These are phyloP conservation scores for Recurvomyces mirabilis DNA, from an alignment of 495 filamentous ascomycete genomes.

Conservation along the genomic window DNA sequence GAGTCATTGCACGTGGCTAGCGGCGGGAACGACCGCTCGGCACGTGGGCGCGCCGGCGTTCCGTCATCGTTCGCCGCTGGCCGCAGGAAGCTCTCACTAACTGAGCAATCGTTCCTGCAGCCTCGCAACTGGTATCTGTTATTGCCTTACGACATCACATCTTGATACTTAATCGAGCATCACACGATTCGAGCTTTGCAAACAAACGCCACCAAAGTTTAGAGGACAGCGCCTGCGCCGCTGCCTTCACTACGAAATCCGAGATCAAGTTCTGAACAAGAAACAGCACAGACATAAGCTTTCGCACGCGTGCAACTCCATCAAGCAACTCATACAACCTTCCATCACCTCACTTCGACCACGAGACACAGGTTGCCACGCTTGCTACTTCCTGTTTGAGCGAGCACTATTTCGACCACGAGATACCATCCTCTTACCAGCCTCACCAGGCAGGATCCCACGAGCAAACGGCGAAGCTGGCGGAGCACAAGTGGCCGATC, in stretches of 20 bases:
- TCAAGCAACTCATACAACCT: not conserved
- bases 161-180: too few species aligned
- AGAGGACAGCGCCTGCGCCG: slow-evolving; percentile 1
- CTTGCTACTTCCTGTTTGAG: not conserved
- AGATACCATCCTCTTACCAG: not conserved
- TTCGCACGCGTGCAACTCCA: not conserved
- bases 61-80: too few species aligned
- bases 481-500: not conserved
- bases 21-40: too few species aligned
- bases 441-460: not conserved
- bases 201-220: not conserved
- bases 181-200: too few species aligned
- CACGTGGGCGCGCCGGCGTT: too few species aligned
- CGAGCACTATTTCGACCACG: not conserved
- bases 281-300: not conserved
- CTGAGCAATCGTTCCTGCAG: not conserved
- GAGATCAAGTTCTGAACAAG: not conserved
- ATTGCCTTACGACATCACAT: too few species aligned
- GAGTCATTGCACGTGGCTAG: too few species aligned
- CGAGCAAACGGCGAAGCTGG: not conserved
- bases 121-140: too few species aligned
- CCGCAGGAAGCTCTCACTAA: too few species aligned
- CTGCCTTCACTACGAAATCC: not conserved
- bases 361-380: not conserved
- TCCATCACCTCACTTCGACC: not conserved